A percentile compares a stretch with the other conserved stretches of the same genome.
These are phyloP conservation scores for Phytophthora tentaculata DNA, from an alignment of 352 stramenopile species.

Conservation along the genomic window DNA sequence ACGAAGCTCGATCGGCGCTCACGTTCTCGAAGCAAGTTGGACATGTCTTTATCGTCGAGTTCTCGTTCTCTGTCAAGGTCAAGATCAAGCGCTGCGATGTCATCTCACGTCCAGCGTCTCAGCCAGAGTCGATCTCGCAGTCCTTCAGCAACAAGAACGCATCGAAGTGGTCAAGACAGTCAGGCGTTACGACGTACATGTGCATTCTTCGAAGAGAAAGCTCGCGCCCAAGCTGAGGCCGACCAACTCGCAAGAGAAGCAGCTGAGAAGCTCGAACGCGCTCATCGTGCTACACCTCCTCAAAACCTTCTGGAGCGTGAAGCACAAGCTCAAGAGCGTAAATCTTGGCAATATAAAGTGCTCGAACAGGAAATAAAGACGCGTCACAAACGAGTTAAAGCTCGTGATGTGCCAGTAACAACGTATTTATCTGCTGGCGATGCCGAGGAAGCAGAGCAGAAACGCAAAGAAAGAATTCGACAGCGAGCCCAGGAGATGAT, in stretches of 20 bases:
- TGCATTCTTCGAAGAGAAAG: constrained; percentile 73
- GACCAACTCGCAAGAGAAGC: constrained; percentile 31
- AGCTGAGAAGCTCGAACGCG: constrained; percentile 47
- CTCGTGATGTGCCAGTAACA: constrained; percentile 55
- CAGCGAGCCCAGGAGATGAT: constrained; percentile 56
- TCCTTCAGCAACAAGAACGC: constrained; percentile 25
- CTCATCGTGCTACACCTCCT: constrained; percentile 49
- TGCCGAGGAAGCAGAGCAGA: constrained; percentile 39
- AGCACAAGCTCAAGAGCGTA: constrained; percentile 43
- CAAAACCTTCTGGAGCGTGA: constrained; percentile 64
- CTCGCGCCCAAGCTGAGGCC: constrained; percentile 45
- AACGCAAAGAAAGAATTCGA: constrained; percentile 58
- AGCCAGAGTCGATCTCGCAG: constrained; percentile 23
- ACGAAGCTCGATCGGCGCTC: constrained; percentile 7
- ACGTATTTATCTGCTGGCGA: constrained; percentile 46
- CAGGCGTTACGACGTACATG: constrained; percentile 44
- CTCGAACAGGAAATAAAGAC: constrained; percentile 45
- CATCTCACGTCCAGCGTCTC: constrained; percentile 18
- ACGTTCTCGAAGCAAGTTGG: constrained; percentile 26
- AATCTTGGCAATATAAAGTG: constrained; percentile 43
- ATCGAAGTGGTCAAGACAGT: constrained; percentile 10
- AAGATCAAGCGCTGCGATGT: constrained; percentile 8
- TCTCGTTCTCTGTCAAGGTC: background rate
- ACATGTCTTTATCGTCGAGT: constrained; percentile 2
- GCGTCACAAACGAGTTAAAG: constrained; percentile 48